Base-by-base conservation (phyloP, 345 rosid species). In the Ceriops zippeliana region DNA sequence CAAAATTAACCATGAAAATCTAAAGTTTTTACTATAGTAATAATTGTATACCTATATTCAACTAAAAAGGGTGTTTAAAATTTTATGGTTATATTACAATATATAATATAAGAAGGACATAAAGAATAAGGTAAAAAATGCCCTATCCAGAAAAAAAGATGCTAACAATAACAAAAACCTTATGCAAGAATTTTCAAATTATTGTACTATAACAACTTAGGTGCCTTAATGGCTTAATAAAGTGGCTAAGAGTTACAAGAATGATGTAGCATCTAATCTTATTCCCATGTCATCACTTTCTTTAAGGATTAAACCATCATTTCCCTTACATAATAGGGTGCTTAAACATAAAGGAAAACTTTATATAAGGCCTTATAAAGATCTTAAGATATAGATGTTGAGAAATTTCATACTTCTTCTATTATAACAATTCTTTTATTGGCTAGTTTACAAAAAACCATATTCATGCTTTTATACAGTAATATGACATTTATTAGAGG, bases 251-350 rank as follows among this genome's bases (percentile, higher is more conserved):
- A 52, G 56, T 7, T 52, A 52, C 20, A 24, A 52, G 1, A 7
- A 7, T 4, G 2, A 52, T 20, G 3, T 52, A 4, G 9, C 24
- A 9, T 4, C 0, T 13, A 7, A 52, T 0, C 6, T 17, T 5
- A 19, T 52, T 2, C 16, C 2, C 2, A 2, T 0, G 1, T 0
- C 13, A 0, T 0, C 10, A 7, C 2, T 17, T 0, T 19, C 22
- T 20, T 5, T 7, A 19, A 0, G 0, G 1, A 2, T 10, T 19
- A 52, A 20, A 52, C 56, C 56, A 17, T 3, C 1, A 1, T 52
- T 4, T 7, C 5, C 56, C 0, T 20, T 52, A 0, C 3, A 19
- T 5, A 17, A 5, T 17, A 8, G 56, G 0, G 6, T 52, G 2
- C 1, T 52, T 0, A 20, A 52, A 7, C 5, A 20, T 20, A 17